Evolutionary conservation across 805 yeast species (phyloP), one percentile per base, ranked within the genome.

Genomic region (Ogataea chonburiensis): DNA sequence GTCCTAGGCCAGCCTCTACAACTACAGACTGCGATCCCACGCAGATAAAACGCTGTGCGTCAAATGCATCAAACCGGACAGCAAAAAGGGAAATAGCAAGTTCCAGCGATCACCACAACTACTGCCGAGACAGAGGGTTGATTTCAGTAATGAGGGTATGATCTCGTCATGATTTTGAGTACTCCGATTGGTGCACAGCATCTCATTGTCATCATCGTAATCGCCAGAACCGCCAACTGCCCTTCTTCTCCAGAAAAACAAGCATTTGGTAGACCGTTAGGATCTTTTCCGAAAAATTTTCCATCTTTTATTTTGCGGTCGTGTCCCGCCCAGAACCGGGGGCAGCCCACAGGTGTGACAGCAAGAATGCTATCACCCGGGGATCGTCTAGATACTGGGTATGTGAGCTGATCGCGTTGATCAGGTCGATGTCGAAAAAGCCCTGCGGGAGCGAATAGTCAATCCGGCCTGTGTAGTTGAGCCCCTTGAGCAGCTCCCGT

Each of bases 341-440:
- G 1, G 15, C 20, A n/a, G 23, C 38, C 58, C 56, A 55, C 7
- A 83, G 55, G 53, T 87, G 88, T 30, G 67, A 68, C 55, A 89
- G 60, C 5, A 91, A 58, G 49, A 91, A 89, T 1, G 81, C 82
- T 0, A 94, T 88, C 23, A 91, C 79, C 51, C 88, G 88, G 33
- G 77, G 71, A 49, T 87, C 95, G 54, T 87, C 95, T 56, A 91
- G 81, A 58, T 91, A 91, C 30, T 86, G 78, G 10, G 86, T 78
- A 59, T 91, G 98, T 0, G 98, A 93, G 32, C 85, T 85, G 7
- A 91, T 67, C 0, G 95, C 93, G 3, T 87, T 75, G 8, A 91
- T 68, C 22, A 87, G 59, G 18, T 94, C 84, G 14, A 88, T 72
- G 50, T 88, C 96, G 45, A 89, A 73, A 15, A 81, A 69, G 7